These are phyloP conservation scores for Papiliotrema laurentii DNA, from an alignment of 1,284 basidiomycete genomes.

Conservation along the genomic window DNA sequence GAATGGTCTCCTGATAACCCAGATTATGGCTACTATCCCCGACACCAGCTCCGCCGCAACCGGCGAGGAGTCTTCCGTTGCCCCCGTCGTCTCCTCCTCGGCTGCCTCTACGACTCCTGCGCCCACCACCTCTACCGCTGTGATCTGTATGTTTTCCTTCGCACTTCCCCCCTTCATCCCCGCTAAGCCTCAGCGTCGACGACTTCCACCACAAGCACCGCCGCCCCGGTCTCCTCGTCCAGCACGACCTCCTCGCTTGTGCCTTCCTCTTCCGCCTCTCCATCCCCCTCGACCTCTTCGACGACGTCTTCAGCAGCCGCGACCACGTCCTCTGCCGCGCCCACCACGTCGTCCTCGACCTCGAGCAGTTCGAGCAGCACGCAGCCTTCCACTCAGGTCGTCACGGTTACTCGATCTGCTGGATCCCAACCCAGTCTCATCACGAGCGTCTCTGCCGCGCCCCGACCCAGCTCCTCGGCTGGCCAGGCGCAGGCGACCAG, in stretches of 20 bases:
- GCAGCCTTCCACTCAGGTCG: constrained; percentile 6
- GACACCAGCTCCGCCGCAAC: neutral
- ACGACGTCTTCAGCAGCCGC: constrained; percentile 1
- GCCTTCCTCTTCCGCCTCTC: constrained; percentile 5
- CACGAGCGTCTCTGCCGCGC: constrained; percentile 4
- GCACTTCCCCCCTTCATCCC: neutral
- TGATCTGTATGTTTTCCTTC: neutral
- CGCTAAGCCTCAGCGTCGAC: neutral
- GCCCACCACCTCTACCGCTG: neutral
- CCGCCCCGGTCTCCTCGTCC: neutral
- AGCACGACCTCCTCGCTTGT: neutral
- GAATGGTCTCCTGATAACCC: neutral
- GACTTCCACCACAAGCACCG: neutral
- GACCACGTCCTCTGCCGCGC: constrained; percentile 6
- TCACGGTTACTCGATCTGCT: constrained; percentile 4
- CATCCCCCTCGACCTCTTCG: constrained; percentile 6
- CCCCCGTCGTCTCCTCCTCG: neutral
- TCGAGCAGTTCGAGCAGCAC: constrained; percentile 6
- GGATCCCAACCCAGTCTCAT: constrained; percentile 9
- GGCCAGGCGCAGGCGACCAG: neutral
- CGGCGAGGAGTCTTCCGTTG: neutral
- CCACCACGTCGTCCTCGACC: constrained; percentile 1
- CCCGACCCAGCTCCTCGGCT: constrained; percentile 10
- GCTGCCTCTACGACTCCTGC: neutral
- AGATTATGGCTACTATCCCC: neutral